Percentiles rank a stretch among this genome's conserved stretches.
These are phyloP conservation scores for Fibroporia radiculosa DNA, from an alignment of 768 basidiomycete species.

Conservation along the genomic window DNA sequence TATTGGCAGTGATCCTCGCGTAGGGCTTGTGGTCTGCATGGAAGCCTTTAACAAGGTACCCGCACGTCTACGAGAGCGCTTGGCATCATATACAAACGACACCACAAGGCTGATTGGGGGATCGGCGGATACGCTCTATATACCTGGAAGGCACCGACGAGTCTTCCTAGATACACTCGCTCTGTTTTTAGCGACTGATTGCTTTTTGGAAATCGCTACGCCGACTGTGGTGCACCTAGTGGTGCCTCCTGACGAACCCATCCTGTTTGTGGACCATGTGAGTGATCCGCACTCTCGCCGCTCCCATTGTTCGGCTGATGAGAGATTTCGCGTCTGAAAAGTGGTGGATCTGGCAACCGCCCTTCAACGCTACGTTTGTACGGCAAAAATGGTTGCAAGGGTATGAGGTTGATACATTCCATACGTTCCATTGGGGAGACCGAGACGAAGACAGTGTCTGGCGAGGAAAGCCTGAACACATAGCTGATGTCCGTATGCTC, in stretches of 20 bases:
- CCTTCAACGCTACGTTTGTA: constrained; percentile 39
- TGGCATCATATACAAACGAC: constrained; percentile 28
- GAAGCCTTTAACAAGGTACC: constrained; percentile 31
- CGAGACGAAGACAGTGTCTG: constrained; percentile 26
- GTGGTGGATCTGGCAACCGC: constrained; percentile 44
- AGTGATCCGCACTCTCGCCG: constrained; percentile 9
- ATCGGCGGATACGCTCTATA: constrained; percentile 41
- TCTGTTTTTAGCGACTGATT: constrained; percentile 38
- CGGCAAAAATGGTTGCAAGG: constrained; percentile 38
- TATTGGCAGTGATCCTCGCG: constrained; percentile 32
- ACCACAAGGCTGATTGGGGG: constrained; percentile 37
- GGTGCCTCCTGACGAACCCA: constrained; percentile 29
- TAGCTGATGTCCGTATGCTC: constrained; percentile 30
- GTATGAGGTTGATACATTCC: constrained; percentile 44
- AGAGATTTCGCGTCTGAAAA: no score
- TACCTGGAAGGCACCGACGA: constrained; percentile 33
- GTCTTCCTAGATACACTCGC: constrained; percentile 35
- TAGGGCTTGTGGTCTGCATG: constrained; percentile 38
- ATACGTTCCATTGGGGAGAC: constrained; percentile 44
- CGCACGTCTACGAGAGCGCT: constrained; percentile 26
- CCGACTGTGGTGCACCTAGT: constrained; percentile 40
- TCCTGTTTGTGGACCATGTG: constrained; percentile 42
- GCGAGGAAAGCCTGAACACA: constrained; percentile 26
- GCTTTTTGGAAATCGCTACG: constrained; percentile 42
- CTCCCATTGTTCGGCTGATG: not conserved